A percentile compares a stretch with the other conserved stretches of the same genome.
Conservation (phyloP, 208 protist species). For the Trypanosoma platydactyli region DNA sequence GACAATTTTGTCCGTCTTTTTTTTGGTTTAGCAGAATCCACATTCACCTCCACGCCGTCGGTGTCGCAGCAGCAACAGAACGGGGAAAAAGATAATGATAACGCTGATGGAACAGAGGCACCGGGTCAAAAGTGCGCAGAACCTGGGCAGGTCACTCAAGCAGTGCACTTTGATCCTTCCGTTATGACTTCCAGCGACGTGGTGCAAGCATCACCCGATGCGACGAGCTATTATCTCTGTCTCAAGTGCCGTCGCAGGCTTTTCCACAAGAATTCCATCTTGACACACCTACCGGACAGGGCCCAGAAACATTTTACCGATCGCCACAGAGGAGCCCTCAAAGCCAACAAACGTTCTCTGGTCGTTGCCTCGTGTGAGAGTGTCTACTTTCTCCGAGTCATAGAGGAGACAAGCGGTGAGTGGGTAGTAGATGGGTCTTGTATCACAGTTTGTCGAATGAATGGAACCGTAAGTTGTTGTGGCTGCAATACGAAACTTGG, state of each 20-base stretch:
- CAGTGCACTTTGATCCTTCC: conserved; percentile 22
- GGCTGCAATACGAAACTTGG: conserved; percentile 33
- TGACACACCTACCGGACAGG: conserved; percentile 24
- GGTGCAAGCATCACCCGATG: conserved; percentile 2
- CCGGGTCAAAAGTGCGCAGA: background rate
- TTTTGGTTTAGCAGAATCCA: conserved; percentile 8
- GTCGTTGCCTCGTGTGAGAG: conserved; percentile 11
- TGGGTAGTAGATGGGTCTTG: conserved; percentile 5
- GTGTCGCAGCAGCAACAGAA: conserved; percentile 3
- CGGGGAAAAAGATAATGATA: background rate
- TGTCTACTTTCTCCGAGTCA: conserved; percentile 19
- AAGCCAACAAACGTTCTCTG: background rate
- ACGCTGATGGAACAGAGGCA: background rate
- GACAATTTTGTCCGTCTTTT: conserved; percentile 55
- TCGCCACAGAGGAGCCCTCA: background rate
- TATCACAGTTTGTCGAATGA: background rate
- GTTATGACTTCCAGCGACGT: conserved; percentile 4
- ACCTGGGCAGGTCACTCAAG: background rate
- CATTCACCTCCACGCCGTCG: too few relatives aligned
- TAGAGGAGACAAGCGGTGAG: conserved; percentile 6
- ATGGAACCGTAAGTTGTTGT: conserved; percentile 24
- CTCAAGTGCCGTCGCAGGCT: conserved; percentile 29
- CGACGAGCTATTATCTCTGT: conserved; percentile 21
- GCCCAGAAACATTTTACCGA: conserved; percentile 14
- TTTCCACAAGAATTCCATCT: conserved; percentile 19